Evolutionary conservation across 2,329 filamentous ascomycete species (phyloP), one percentile per base, ranked within the genome.

Genomic region (Colletotrichum godetiae): DNA sequence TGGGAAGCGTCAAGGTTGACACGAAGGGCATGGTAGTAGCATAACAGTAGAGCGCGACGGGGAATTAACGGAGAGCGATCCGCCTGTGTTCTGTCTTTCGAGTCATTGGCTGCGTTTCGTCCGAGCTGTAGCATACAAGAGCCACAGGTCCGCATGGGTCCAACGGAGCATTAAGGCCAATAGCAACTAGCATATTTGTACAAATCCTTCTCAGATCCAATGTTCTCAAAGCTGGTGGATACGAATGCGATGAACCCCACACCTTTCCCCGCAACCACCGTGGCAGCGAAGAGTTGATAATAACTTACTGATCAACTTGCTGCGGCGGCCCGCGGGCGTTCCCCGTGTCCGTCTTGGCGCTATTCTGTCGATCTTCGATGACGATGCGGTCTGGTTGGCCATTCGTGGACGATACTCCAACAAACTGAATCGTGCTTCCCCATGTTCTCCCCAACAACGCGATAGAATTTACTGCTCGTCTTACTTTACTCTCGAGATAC

Each of bases 231-330:
- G 61, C 61, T 42, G 53, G 19, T 49, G 42, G 42, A 49, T 19
- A 49, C 42, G 53, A 58, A 12, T 15, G 55, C 19, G 15, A 46
- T n/a, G n/a, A 57, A 19, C 42, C 64, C 67, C 67, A 66, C 55
- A 58, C 12, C 24, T 66, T 46, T 33, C 13, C 12, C 67, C n/a
- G n/a, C 22, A 27, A 15, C 29, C 5, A 5, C 29, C n/a, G 42
- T 6, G 24, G n/a, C 19, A 24, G 8, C 19, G 19, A 49, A 8
- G 15, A 35, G 42, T 69, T 46, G n/a, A 65, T 69, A 58, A 69
- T 64, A 22, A 35, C 61, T 66, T 66, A 69, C 42, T 69, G 60
- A 58, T 69, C 53, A 65, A 15, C 27, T 63, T 19, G 60, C 52
- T n/a, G 33, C 12, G 22, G 52, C 22, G 27, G 29, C 22, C 35